phyloP scores from a whole-genome alignment of 257 asterid species.

The Penstemon davidsonii region DNA sequence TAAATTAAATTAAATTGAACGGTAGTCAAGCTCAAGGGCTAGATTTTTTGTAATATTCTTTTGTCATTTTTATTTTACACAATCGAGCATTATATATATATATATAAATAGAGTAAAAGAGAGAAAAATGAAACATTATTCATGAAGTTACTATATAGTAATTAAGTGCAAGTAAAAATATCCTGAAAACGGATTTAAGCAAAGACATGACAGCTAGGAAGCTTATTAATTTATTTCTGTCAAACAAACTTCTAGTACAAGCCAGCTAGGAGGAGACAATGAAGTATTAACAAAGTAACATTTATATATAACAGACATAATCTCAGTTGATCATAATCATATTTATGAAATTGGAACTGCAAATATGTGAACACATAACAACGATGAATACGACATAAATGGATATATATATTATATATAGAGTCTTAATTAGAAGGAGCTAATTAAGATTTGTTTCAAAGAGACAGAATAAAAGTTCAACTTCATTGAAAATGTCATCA shows the following conservation, averaged over 20 bases:
- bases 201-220: conserved; percentile 20
- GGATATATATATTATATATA: too few relatives aligned
- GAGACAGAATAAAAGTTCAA: background rate
- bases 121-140: too few relatives aligned
- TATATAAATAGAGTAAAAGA: too few relatives aligned
- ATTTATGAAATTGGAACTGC: background rate
- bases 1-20: too few relatives aligned
- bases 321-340: conserved; percentile 19
- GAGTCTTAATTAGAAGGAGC: background rate
- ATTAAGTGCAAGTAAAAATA: background rate
- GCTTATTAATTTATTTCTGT: background rate
- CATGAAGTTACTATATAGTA: background rate
- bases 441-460: background rate
- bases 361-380: background rate
- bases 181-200: too few relatives aligned
- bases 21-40: too few relatives aligned
- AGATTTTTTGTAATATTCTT: too few relatives aligned
- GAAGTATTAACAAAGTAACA: background rate
- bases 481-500: conserved; percentile 1
- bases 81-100: too few relatives aligned
- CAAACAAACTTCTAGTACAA: conserved; percentile 16
- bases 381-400: background rate
- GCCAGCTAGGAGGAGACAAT: conserved; percentile 6
- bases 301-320: conserved; percentile 4
- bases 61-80: too few relatives aligned